phyloP scores from a whole-genome alignment of 176 grass and related monocot species.

The Canna indica region DNA sequence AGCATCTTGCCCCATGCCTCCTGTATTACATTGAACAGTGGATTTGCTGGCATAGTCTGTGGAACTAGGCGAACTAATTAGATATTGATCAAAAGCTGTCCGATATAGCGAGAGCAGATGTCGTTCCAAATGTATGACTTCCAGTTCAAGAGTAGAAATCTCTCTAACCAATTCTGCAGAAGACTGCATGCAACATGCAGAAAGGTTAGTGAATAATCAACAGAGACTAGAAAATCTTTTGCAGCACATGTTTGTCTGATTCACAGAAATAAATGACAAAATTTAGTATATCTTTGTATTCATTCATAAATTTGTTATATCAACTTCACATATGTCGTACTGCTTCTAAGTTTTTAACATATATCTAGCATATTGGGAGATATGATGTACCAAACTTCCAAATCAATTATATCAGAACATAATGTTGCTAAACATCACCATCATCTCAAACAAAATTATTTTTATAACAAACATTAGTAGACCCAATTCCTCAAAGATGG shows the following conservation, averaged over 20 bases:
- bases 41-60: not conserved
- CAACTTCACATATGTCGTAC: not conserved
- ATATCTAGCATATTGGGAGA: not conserved
- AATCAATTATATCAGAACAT: not conserved
- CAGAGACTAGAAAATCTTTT: not conserved
- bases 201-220: not conserved
- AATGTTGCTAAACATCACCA: not conserved
- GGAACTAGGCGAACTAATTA: constrained; percentile 11
- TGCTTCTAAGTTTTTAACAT: not conserved
- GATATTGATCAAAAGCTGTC: constrained; percentile 13
- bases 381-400: too few relatives aligned
- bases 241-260: not conserved
- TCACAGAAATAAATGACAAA: too few relatives aligned
- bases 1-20: not conserved
- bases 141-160: constrained; percentile 15
- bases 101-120: constrained; percentile 16
- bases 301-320: not conserved
- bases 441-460: not conserved
- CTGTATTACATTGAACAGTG: not conserved
- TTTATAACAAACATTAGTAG: not conserved
- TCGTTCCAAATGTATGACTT: constrained; percentile 17
- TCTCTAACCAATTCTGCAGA: constrained; percentile 7
- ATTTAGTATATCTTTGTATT: too few relatives aligned
- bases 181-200: not conserved
- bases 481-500: not conserved